phyloP scores from a whole-genome alignment of 2,329 filamentous ascomycete species.

The Epichloe hybrida region DNA sequence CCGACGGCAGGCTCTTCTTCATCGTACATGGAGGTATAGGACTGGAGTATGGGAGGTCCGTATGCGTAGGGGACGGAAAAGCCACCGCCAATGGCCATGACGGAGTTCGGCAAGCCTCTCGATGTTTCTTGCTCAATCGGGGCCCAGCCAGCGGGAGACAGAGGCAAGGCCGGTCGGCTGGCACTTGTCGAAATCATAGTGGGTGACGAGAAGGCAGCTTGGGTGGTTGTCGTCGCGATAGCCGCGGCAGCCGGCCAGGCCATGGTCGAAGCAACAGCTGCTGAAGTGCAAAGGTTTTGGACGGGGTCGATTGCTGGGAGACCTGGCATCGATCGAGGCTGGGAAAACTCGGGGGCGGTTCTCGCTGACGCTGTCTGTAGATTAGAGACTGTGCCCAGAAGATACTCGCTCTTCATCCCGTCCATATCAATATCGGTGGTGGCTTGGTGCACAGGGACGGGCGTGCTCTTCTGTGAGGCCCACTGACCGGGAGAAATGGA shows the following conservation, averaged over 20 bases:
- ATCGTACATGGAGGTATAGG: conserved; percentile 22
- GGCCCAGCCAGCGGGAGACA: conserved; percentile 17
- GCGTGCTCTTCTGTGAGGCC: conserved; percentile 7
- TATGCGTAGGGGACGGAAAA: conserved; percentile 18
- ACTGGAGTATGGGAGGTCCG: conserved; percentile 15
- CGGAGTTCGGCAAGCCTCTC: conserved; percentile 9
- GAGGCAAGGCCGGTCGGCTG: conserved; percentile 21
- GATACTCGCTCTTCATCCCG: conserved; percentile 11
- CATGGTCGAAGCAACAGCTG: conserved; percentile 8
- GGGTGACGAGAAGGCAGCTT: conserved; percentile 33
- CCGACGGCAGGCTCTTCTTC: conserved; percentile 16
- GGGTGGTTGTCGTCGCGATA: conserved; percentile 32
- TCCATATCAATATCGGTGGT: conserved; percentile 11
- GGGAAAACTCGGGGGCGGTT: conserved; percentile 10
- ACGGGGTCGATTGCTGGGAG: conserved; percentile 10
- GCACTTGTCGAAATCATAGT: conserved; percentile 8
- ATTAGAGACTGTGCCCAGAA: conserved; percentile 9
- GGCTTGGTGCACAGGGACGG: conserved; percentile 6
- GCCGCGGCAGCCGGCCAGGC: conserved; percentile 25
- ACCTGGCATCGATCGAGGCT: conserved; percentile 12
- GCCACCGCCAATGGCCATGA: conserved; percentile 9
- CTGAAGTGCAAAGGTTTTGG: conserved; percentile 11
- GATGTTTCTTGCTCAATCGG: conserved; percentile 15
- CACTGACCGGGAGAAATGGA: conserved; percentile 11
- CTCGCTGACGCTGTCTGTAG: conserved; percentile 8